Conservation (phyloP, 2,329 filamentous ascomycete species). For the Pseudogymnoascus sp. region DNA sequence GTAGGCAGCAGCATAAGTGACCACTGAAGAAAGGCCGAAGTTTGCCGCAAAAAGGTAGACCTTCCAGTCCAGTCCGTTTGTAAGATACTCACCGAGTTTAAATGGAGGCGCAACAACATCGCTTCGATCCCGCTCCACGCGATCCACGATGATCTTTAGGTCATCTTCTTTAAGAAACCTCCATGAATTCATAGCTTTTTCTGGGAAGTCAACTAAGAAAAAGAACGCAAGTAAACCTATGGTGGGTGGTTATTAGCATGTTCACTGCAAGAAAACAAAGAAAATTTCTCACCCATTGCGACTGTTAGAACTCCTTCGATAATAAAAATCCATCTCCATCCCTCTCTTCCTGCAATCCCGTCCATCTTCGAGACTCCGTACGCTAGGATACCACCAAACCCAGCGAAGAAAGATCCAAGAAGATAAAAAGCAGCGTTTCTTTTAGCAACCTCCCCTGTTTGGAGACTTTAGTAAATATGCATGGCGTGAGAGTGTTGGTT, state of each 20-base stretch:
- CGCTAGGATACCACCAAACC: conserved; percentile 45
- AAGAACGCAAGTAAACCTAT: conserved; percentile 39
- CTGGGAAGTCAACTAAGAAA: conserved; percentile 55
- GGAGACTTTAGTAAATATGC: not conserved
- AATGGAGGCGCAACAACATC: conserved; percentile 42
- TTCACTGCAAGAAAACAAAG: not conserved
- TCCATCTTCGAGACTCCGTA: conserved; percentile 45
- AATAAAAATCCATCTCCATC: conserved; percentile 52
- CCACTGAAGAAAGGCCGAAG: conserved; percentile 59
- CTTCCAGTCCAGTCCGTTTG: conserved; percentile 43
- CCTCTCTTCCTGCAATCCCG: conserved; percentile 43
- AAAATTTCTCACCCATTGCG: not conserved
- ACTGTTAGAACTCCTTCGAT: conserved; percentile 4
- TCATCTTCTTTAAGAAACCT: conserved; percentile 44
- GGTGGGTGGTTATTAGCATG: not conserved
- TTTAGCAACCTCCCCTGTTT: not conserved
- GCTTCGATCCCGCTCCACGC: conserved; percentile 48
- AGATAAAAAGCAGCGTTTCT: conserved; percentile 42
- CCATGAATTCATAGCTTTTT: conserved; percentile 38
- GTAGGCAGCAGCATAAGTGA: conserved; percentile 66
- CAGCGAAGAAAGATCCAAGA: conserved; percentile 42
- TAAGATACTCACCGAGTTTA: conserved; percentile 38
- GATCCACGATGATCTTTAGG: conserved; percentile 40
- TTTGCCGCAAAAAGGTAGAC: conserved; percentile 54
- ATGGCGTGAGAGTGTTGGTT: not conserved